Base-by-base conservation (phyloP, 2,329 filamentous ascomycete genomes). In the Botrytis galanthina region DNA sequence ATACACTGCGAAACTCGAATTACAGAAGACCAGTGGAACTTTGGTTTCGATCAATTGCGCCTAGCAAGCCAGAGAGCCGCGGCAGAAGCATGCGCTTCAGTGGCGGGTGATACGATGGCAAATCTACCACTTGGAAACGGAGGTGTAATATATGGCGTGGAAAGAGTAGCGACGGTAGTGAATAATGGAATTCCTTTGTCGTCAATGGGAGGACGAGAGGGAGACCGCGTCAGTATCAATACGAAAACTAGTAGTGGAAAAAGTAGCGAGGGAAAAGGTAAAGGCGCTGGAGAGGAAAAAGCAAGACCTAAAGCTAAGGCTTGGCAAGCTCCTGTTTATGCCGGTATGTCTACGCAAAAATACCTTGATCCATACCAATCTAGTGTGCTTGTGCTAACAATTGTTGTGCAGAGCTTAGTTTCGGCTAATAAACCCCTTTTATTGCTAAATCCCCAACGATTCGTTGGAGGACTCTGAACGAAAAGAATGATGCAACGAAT, bases 271-370 rank as follows among this genome's bases (percentile, higher is more conserved):
- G 75, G 79, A 7, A 76, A 72, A 39, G 79, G 80, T 44, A 78
- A 78, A 73, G 78, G 74, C 22, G 70, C 59, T 74, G 70, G 78
- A 73, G 75, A 74, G 70, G 77, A 76, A 22, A 78, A 75, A 29
- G 79, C 75, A 73, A 82, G 79, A 76, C 80, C 76, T 72, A 83
- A 83, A 78, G 81, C 80, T 66, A 82, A 83, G 75, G 80, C 80
- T 42, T 84, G 83, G 83, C 82, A 84, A 75, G 78, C 82, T 60
- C 81, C 82, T 54, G 80, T 83, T 44, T 84, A 83, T 79, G 80
- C 82, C 77, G 82, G 81, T 81, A 64, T 37, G 78, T 76, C n/a
- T 48, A n/a, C 16, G 32, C n/a, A 51, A 39, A 48, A 1, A n/a
- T 2, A 10, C 14, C 20, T 44, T 66, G 18, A 14, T 51, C 32